Base-by-base conservation (phyloP, 495 filamentous ascomycete genomes). In the Niebla homalea region DNA sequence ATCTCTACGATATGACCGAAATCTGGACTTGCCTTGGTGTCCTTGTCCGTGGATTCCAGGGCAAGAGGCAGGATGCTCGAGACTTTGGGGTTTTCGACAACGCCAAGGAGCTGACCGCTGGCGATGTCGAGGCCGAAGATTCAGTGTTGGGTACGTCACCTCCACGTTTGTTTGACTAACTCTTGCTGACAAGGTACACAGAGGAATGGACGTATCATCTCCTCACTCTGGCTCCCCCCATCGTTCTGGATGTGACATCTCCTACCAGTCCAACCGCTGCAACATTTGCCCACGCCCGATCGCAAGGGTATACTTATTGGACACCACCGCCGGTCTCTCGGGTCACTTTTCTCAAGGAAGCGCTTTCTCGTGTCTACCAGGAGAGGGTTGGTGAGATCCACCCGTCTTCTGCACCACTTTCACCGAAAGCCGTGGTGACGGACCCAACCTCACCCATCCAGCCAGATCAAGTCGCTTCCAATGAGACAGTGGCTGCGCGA, bases 191-290 rank as follows among this genome's bases (percentile, higher is more conserved):
- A 32, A 19, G 10, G 1, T 26, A n/a, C 26, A 42, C 47, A 75
- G 80, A 83, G 60, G 80, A 83, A 60, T 84, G 79, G 79, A 76
- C 72, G 7, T 70, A 67, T 39, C 78, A 77, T 51, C 62, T 83
- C 35, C 66, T 82, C 36, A 80, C 78, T 0, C 68, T 81, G 18
- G 80, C 78, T 12, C 77, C 73, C 5, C 71, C 74, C 2, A 67
- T 71, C 3, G 68, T 83, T 26, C 61, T 84, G 23, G 67, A 69
- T 22, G 68, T 84, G 25, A 73, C 76, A 43, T 68, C 71, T 2
- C 65, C 68, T 6, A 64, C 66, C n/a, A 67, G 73, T 47, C 63
- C 63, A n/a, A 63, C 69, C 5, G 53, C 64, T 5, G 62, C 62
- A 14, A 72, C 61, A 20, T 82, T 83, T 55, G 59, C 69, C 21